Conservation (phyloP, 2,329 filamentous ascomycete genomes). For the Boeremia exigua region DNA sequence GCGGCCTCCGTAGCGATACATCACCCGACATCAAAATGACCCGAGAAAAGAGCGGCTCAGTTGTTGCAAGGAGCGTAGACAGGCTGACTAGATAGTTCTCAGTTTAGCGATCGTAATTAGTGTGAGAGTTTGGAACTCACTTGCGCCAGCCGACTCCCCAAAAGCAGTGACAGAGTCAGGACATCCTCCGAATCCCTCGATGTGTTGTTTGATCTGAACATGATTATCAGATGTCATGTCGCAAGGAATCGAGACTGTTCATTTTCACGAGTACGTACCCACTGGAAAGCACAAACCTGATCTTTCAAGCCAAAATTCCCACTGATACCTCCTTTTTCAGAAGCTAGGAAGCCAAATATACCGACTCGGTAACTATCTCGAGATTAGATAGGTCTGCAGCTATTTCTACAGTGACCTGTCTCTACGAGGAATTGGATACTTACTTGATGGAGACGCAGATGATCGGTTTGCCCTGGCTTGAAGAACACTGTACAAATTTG, state of each 20-base stretch:
- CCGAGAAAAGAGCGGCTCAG: neutral
- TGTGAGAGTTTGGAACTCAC: neutral
- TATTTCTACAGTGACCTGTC: neutral
- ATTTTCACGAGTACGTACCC: constrained; percentile 23
- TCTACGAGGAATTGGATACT: neutral
- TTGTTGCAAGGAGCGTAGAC: neutral
- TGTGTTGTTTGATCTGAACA: constrained; percentile 41
- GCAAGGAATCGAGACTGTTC: neutral
- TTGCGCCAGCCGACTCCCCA: constrained; percentile 52
- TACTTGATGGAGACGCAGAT: constrained; percentile 2
- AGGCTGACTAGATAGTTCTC: neutral
- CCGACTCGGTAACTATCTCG: constrained; percentile 39
- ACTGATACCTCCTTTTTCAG: constrained; percentile 51
- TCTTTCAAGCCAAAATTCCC: constrained; percentile 46
- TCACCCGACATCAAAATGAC: neutral
- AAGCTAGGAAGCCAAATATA: constrained; percentile 50
- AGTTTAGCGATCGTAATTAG: neutral
- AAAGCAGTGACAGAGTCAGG: constrained; percentile 46
- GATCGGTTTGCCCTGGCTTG: neutral
- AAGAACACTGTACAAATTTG: neutral
- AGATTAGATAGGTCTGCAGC: neutral
- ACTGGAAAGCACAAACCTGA: constrained; percentile 45
- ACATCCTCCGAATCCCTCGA: constrained; percentile 50
- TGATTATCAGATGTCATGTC: neutral
- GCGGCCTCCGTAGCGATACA: neutral